phyloP scores from a whole-genome alignment of 2,329 filamentous ascomycete species.

The Aspergillus neotritici region DNA sequence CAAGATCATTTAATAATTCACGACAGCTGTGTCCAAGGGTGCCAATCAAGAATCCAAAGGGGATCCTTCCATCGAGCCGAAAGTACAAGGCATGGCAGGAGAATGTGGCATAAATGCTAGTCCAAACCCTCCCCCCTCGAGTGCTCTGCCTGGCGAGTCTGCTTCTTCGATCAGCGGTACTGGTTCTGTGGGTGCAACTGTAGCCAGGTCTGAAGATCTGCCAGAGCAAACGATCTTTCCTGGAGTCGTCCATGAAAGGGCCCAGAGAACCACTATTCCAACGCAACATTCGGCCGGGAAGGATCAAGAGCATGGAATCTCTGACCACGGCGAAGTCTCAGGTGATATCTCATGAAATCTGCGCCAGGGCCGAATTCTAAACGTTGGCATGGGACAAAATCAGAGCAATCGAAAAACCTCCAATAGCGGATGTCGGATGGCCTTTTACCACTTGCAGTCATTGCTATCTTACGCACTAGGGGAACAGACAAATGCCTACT shows the following conservation, averaged over 20 bases:
- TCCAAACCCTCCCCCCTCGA: neutral
- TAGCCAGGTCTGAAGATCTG: slow-evolving; percentile 13
- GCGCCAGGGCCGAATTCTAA: too few species aligned
- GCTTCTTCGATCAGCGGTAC: neutral
- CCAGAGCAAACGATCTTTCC: slow-evolving; percentile 40
- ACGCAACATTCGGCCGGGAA: slow-evolving; percentile 1
- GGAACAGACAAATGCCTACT: too few species aligned
- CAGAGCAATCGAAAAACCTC: too few species aligned
- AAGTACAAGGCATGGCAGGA: neutral
- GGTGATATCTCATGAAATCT: too few species aligned
- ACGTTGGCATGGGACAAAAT: too few species aligned
- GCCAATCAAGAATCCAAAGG: too few species aligned
- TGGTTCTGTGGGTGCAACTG: slow-evolving; percentile 4
- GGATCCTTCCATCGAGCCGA: neutral
- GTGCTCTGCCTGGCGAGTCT: slow-evolving; percentile 6
- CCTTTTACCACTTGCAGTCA: too few species aligned
- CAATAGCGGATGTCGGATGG: too few species aligned
- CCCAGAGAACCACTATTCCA: slow-evolving; percentile 23
- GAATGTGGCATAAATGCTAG: neutral
- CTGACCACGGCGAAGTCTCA: too few species aligned
- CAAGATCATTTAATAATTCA: too few species aligned
- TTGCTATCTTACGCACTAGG: too few species aligned
- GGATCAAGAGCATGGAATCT: slow-evolving; percentile 1
- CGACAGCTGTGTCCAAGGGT: too few species aligned
- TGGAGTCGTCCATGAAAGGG: slow-evolving; percentile 38